phyloP scores from a whole-genome alignment of 768 basidiomycete species.

The Suillus brevipes region DNA sequence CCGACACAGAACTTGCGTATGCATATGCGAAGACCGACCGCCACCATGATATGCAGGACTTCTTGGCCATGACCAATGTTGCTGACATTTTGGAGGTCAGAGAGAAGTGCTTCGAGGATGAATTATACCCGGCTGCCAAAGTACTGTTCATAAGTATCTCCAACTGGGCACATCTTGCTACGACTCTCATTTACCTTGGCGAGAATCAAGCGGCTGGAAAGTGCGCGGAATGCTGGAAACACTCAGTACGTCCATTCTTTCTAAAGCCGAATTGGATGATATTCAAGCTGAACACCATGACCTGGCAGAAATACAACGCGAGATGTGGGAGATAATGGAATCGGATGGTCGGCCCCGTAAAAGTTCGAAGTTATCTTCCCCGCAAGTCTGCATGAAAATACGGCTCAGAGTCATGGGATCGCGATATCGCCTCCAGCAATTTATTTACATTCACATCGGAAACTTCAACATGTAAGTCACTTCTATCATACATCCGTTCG shows the following conservation, averaged over 20 bases:
- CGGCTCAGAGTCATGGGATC: no score
- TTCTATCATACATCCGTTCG: no score
- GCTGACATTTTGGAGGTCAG: constrained; percentile 96
- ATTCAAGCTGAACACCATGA: no score
- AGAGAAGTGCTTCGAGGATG: constrained; percentile 99
- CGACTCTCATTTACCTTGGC: constrained; percentile 96
- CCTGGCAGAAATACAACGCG: no score
- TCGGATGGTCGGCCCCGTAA: no score
- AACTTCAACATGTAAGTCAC: no score
- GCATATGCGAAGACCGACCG: constrained; percentile 98
- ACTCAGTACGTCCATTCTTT: constrained; percentile 70
- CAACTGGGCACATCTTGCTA: constrained; percentile 97
- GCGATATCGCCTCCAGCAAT: no score
- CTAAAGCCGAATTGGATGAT: not conserved
- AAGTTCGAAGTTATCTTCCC: no score
- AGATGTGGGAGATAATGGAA: no score
- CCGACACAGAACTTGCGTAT: constrained; percentile 97
- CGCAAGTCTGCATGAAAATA: no score
- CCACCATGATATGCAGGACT: constrained; percentile 99
- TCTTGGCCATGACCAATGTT: constrained; percentile 97
- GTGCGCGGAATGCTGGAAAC: constrained; percentile 98
- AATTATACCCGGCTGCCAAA: constrained; percentile 96
- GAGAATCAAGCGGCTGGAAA: constrained; percentile 99
- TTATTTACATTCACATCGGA: no score
- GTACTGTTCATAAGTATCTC: constrained; percentile 95